Conservation (phyloP, 495 filamentous ascomycete species). For the Symbiotaphrina buchneri region DNA sequence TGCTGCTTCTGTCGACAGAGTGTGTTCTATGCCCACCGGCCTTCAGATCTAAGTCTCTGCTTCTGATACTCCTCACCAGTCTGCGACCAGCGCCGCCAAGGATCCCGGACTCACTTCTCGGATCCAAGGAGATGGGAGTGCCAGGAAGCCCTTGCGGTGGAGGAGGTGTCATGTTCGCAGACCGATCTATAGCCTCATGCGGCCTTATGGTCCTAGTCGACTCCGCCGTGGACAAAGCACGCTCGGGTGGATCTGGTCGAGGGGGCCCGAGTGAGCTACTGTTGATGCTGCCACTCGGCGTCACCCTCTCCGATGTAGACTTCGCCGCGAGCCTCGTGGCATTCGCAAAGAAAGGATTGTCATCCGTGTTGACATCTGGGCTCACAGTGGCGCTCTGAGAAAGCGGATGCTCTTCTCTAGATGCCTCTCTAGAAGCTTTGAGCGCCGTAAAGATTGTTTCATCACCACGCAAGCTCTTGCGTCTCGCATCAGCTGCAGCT, state of each 20-base stretch:
- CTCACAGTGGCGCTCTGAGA: slow-evolving; percentile 61
- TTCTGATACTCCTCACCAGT: slow-evolving; percentile 19
- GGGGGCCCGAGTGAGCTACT: slow-evolving; percentile 5
- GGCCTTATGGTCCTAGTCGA: slow-evolving; percentile 7
- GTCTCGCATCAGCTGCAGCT: neutral
- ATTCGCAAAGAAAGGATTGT: slow-evolving; percentile 19
- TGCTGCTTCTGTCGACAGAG: slow-evolving; percentile 30
- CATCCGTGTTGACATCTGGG: slow-evolving; percentile 29
- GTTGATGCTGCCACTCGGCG: too few species aligned
- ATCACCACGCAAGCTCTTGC: neutral
- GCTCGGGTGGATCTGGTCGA: neutral
- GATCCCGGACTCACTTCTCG: slow-evolving; percentile 24
- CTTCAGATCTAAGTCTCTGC: slow-evolving; percentile 13
- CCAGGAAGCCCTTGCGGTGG: slow-evolving; percentile 14
- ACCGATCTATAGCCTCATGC: slow-evolving; percentile 4
- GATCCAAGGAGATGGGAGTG: slow-evolving; percentile 23
- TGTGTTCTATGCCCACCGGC: slow-evolving; percentile 15
- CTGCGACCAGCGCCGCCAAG: slow-evolving; percentile 32
- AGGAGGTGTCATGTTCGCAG: slow-evolving; percentile 6
- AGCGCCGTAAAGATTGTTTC: neutral
- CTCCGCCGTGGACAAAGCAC: neutral
- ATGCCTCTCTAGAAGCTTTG: slow-evolving; percentile 14
- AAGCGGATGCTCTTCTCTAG: slow-evolving; percentile 58
- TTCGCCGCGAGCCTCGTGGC: slow-evolving; percentile 15
- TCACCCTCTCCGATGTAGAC: slow-evolving; percentile 11